Conservation (phyloP, 1,284 basidiomycete genomes). For the Naganishia sp. region DNA sequence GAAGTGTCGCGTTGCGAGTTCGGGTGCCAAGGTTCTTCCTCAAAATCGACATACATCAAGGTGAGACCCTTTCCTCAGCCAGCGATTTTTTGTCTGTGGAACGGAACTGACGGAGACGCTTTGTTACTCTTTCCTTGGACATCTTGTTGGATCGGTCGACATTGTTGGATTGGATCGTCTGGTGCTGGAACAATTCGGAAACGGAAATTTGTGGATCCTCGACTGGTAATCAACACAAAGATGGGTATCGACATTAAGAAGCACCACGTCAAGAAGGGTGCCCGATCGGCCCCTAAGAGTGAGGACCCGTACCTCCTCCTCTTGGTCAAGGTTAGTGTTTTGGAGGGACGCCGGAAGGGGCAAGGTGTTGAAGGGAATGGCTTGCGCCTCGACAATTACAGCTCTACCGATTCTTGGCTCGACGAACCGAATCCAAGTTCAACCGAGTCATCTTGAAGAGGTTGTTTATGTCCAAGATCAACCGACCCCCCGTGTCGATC, state of each 20-base stretch:
- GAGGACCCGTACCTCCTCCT: conserved; percentile 99
- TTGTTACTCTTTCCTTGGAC: conserved; percentile 8
- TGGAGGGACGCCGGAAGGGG: neutral
- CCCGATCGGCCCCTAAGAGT: conserved; percentile 91
- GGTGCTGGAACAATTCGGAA: conserved; percentile 12
- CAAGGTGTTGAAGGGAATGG: conserved; percentile 1
- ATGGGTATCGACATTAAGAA: conserved; percentile 94
- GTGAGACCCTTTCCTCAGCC: conserved; percentile 7
- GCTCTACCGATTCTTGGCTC: conserved; percentile 99
- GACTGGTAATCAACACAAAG: conserved; percentile 32
- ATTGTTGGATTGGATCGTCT: conserved; percentile 12
- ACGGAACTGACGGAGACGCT: conserved; percentile 3
- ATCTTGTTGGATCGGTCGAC: conserved; percentile 1
- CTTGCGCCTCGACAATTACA: conserved; percentile 46
- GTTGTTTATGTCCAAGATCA: conserved; percentile 88
- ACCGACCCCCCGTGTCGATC: conserved; percentile 94
- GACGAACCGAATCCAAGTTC: conserved; percentile 92
- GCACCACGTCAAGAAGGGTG: conserved; percentile 99
- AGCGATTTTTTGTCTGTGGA: neutral
- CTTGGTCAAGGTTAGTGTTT: conserved; percentile 81
- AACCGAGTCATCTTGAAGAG: conserved; percentile 98
- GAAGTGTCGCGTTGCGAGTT: conserved; percentile 3
- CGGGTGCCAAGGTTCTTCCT: conserved; percentile 25
- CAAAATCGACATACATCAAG: conserved; percentile 30
- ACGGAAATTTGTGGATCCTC: conserved; percentile 11